Evolutionary conservation across 2,329 filamentous ascomycete genomes (phyloP).

Genomic region (Teratosphaeria zuluensis): DNA sequence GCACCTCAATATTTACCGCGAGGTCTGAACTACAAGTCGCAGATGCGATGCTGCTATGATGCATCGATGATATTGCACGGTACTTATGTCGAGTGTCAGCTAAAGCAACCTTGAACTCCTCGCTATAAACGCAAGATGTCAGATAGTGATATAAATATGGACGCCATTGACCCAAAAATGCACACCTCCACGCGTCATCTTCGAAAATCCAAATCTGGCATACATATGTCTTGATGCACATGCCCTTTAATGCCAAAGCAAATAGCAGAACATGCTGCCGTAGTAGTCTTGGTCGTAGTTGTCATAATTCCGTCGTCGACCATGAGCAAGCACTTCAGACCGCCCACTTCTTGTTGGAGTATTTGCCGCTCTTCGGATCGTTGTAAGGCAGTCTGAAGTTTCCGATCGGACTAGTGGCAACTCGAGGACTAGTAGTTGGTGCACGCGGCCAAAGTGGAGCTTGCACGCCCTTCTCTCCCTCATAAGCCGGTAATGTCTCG

Average conservation of each 20-base stretch:
- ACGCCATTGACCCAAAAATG: neutral
- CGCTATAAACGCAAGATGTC: neutral
- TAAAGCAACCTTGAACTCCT: neutral
- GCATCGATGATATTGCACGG: neutral
- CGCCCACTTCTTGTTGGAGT: neutral
- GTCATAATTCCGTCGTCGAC: too few relatives aligned
- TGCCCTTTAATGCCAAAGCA: neutral
- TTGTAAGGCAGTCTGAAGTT: constrained; percentile 3
- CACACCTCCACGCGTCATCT: neutral
- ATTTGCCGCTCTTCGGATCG: neutral
- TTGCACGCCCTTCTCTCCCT: neutral
- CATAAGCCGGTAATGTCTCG: neutral
- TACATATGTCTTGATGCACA: neutral
- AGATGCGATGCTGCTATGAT: too few relatives aligned
- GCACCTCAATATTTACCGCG: too few relatives aligned
- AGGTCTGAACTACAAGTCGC: too few relatives aligned
- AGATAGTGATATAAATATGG: neutral
- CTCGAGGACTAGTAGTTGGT: neutral
- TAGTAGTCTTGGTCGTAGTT: too few relatives aligned
- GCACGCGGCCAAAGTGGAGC: neutral
- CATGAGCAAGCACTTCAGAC: neutral
- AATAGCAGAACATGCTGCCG: neutral
- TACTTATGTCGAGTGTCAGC: neutral
- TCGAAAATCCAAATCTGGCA: neutral
- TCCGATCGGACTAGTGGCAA: neutral